Conservation (phyloP, 2,329 filamentous ascomycete genomes). For the Colletotrichum sublineola region DNA sequence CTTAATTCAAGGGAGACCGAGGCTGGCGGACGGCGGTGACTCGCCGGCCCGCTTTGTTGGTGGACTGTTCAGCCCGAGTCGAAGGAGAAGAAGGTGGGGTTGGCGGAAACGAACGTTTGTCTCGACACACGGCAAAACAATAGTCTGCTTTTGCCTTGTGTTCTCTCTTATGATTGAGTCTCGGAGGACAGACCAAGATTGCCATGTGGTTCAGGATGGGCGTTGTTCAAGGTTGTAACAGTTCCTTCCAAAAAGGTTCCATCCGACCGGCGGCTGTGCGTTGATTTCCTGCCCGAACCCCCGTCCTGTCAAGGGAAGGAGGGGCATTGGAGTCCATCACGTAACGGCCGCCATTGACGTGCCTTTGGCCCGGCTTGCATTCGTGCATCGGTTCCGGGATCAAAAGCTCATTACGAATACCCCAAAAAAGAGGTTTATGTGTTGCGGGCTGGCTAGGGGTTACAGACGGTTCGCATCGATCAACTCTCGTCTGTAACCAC, state of each 20-base stretch:
- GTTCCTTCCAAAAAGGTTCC: slow-evolving; percentile 41
- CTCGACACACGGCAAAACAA: slow-evolving; percentile 10
- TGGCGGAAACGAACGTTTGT: slow-evolving; percentile 6
- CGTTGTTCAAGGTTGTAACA: slow-evolving; percentile 34
- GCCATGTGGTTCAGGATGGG: slow-evolving; percentile 39
- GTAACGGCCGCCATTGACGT: slow-evolving; percentile 11
- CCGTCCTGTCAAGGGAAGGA: slow-evolving; percentile 16
- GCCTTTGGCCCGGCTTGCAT: slow-evolving; percentile 14
- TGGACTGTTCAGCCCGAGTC: neutral
- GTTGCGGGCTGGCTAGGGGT: slow-evolving; percentile 9
- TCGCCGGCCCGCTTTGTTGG: slow-evolving; percentile 1
- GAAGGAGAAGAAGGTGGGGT: neutral
- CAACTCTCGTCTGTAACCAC: neutral
- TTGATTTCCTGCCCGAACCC: slow-evolving; percentile 17
- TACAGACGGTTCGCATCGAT: neutral
- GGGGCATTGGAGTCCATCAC: neutral
- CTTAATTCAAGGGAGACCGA: slow-evolving; percentile 7
- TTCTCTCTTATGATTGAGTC: slow-evolving; percentile 16
- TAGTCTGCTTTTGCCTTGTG: slow-evolving; percentile 5
- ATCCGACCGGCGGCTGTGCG: slow-evolving; percentile 25
- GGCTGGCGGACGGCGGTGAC: slow-evolving; percentile 9
- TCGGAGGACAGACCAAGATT: slow-evolving; percentile 29
- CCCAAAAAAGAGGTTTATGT: neutral
- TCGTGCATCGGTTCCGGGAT: neutral
- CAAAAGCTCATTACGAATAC: slow-evolving; percentile 15